phyloP scores from a whole-genome alignment of 768 basidiomycete species.

The Boletus eberwhitei region DNA sequence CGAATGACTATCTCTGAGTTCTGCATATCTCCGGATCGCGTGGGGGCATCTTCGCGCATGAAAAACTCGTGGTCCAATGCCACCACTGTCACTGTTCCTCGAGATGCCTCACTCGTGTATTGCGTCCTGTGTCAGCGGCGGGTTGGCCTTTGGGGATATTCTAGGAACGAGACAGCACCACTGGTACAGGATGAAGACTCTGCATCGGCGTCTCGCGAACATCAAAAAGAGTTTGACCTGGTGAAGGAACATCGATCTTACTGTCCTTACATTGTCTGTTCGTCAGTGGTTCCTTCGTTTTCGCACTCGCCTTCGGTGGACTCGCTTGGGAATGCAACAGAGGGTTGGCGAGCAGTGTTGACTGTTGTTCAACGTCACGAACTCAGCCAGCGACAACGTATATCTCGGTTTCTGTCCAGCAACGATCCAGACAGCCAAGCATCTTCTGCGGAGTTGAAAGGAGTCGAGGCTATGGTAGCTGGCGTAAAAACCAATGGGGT shows the following conservation, averaged over 20 bases:
- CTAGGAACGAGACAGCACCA: conserved; percentile 21
- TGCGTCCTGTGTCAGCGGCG: conserved; percentile 75
- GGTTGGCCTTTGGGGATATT: conserved; percentile 75
- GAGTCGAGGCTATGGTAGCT: conserved; percentile 72
- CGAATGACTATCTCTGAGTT: conserved; percentile 22
- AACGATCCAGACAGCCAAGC: conserved; percentile 30
- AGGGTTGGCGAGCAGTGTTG: conserved; percentile 83
- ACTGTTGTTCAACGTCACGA: conserved; percentile 65
- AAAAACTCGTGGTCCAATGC: conserved; percentile 4
- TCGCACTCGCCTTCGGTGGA: conserved; percentile 28
- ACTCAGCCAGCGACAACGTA: conserved; percentile 52
- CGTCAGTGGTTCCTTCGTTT: conserved; percentile 59
- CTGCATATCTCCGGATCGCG: conserved; percentile 13
- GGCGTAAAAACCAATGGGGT: conserved; percentile 76
- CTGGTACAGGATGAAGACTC: conserved; percentile 11
- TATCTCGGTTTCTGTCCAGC: conserved; percentile 28
- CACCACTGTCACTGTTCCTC: conserved; percentile 1
- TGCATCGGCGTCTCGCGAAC: conserved; percentile 20
- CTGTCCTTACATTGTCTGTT: conserved; percentile 78
- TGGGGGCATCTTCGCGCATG: conserved; percentile 1
- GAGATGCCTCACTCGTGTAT: conserved; percentile 54
- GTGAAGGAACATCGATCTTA: conserved; percentile 81
- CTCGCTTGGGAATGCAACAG: conserved; percentile 37
- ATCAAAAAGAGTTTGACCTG: conserved; percentile 60
- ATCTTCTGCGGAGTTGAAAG: conserved; percentile 36